Base-by-base conservation (phyloP, 179 eudicot genomes). In the Amaranthus tricolor region DNA sequence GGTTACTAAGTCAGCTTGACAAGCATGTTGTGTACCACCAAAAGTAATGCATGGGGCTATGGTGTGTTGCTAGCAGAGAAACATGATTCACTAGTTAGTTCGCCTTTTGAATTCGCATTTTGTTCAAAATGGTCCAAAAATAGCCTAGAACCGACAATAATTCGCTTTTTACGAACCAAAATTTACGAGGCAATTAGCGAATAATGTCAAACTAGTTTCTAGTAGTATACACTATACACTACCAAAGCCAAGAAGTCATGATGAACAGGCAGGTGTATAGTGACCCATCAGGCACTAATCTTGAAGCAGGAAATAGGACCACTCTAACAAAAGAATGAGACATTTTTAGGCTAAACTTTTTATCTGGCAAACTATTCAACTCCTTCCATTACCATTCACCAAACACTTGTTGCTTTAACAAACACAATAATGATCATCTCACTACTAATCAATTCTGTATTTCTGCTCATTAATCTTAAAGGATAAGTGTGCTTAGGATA, bases 21-120 rank as follows among this genome's bases (percentile, higher is more conserved):
- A 63, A 43, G 16, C 16, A 62, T 62, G 66, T n/a, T 14, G 40
- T 31, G 67, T 63, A 63, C 67, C 67, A 40, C 49, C 20, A 63
- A 63, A 63, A 63, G n/a, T 40, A 63, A 63, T 63, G 67, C 67
- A 63, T 40, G 49, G 19, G 49, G 67, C 17, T 11, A 15, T 16
- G 50, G 50, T 40, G 40, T 31, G 40, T 31, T 31, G 40, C 3
- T 31, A 31, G 40, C 40, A 31, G 40, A 2, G 40, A 31, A 31
- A 31, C 40, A 31, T 31, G 40, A 31, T 31, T 31, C 40, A 4
- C 40, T 31, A 31, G 40, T 31, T 31, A 31, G 40, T 31, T 31
- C 40, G 40, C 40, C 40, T 31, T 31, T 31, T 31, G 40, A 31
- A 31, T 31, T 31, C 40, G 40, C 40, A 31, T 31, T 31, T 31